A percentile compares a stretch with the other conserved stretches of the same genome.
Evolutionary conservation across 2,329 filamentous ascomycete genomes (phyloP).

Genomic region (Neurospora crassa): DNA sequence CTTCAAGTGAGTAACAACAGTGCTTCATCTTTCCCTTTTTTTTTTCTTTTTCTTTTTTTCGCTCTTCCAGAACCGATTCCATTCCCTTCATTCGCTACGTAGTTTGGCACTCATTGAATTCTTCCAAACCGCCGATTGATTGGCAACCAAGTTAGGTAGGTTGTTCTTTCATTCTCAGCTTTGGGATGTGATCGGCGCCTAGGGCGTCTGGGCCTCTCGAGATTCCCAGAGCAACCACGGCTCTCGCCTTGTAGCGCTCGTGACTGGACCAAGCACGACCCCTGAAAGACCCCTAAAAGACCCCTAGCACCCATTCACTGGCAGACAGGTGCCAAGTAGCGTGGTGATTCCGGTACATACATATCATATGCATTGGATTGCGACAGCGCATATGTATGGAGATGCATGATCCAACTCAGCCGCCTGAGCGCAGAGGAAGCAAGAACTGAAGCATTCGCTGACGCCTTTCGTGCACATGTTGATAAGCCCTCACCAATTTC

Average conservation of each 20-base stretch:
- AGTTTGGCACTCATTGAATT: neutral
- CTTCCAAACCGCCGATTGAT: neutral
- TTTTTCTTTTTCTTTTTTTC: neutral
- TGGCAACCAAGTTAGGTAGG: neutral
- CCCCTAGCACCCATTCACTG: neutral
- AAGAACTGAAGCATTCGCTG: neutral
- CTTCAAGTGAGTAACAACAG: neutral
- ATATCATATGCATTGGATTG: neutral
- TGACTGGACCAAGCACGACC: neutral
- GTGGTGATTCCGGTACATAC: neutral
- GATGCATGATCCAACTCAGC: neutral
- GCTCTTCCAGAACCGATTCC: neutral
- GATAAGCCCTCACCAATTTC: neutral
- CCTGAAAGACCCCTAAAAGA: neutral
- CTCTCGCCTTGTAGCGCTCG: neutral
- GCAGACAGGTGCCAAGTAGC: neutral
- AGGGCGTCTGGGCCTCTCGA: neutral
- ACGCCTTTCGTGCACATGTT: neutral
- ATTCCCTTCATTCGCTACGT: neutral
- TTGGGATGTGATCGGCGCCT: neutral
- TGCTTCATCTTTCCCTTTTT: neutral
- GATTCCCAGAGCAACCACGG: neutral
- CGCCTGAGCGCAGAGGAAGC: neutral
- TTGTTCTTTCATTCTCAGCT: neutral
- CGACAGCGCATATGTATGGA: neutral